A percentile compares a stretch with the other conserved stretches of the same genome.
Conservation (phyloP, 768 basidiomycete genomes). For the Tylopilus intermedius region DNA sequence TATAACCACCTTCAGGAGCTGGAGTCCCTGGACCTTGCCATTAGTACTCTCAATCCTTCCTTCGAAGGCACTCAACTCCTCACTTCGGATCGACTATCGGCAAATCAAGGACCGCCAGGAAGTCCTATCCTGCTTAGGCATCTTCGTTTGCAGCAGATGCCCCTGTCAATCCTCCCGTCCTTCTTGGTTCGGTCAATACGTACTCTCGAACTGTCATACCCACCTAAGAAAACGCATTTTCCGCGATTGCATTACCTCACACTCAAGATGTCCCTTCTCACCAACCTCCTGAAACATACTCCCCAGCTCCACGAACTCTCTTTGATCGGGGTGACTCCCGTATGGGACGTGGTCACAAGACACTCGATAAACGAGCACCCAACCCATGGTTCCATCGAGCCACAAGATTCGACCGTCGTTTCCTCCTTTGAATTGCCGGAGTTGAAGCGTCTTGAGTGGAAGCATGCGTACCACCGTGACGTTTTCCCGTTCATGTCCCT, state of each 20-base stretch:
- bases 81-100: constrained; percentile 15
- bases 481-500: constrained; percentile 42
- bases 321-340: constrained; percentile 39
- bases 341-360: constrained; percentile 30
- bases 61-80: constrained; percentile 26
- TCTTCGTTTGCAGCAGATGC: constrained; percentile 41
- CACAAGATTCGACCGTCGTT: constrained; percentile 4
- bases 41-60: constrained; percentile 23
- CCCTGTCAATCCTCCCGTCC: constrained; percentile 35
- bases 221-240: constrained; percentile 24
- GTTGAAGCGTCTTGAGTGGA: constrained; percentile 46
- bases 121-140: constrained; percentile 19
- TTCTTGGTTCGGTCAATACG: constrained; percentile 36
- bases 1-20: constrained; percentile 21
- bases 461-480: constrained; percentile 39
- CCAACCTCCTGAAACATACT: constrained; percentile 34
- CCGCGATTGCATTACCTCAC: constrained; percentile 27
- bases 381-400: constrained; percentile 5
- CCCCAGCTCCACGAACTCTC: constrained; percentile 41
- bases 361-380: constrained; percentile 10
- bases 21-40: constrained; percentile 28
- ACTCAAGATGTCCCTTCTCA: constrained; percentile 38
- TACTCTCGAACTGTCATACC: constrained; percentile 40
- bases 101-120: constrained; percentile 1
- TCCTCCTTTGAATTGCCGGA: constrained; percentile 32